These are phyloP conservation scores for Polychytrium aggregatum DNA, from an alignment of 192 early-diverging fungal genomes.

Conservation along the genomic window DNA sequence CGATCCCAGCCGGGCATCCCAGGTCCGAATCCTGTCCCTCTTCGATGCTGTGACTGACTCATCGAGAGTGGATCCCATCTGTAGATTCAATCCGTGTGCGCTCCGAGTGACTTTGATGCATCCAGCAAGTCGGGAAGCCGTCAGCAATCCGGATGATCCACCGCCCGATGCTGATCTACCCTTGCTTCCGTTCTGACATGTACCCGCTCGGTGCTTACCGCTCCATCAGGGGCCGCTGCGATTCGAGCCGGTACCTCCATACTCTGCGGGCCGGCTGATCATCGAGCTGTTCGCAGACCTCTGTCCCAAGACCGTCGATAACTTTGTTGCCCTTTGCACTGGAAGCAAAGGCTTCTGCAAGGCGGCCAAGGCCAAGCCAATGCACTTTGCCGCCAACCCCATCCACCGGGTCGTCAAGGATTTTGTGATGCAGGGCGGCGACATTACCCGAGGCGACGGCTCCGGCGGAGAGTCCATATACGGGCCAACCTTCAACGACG, in stretches of 20 bases:
- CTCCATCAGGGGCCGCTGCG: conserved; percentile 7
- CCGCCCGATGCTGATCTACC: no score
- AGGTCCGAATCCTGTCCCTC: no score
- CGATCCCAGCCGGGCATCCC: no score
- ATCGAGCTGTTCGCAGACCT: conserved; percentile 48
- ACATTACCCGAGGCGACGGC: conserved; percentile 28
- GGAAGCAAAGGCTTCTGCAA: conserved; percentile 59
- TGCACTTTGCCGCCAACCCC: conserved; percentile 63
- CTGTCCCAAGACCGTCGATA: conserved; percentile 59
- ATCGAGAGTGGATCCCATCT: no score
- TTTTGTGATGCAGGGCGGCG: conserved; percentile 83
- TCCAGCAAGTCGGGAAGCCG: no score
- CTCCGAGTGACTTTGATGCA: no score
- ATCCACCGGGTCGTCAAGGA: conserved; percentile 57
- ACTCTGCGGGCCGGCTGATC: conserved; percentile 58
- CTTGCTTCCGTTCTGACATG: no score
- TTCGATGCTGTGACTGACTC: no score
- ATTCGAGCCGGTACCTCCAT: conserved; percentile 1
- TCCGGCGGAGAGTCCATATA: conserved; percentile 65
- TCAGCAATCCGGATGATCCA: no score
- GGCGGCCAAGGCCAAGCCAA: conserved; percentile 56
- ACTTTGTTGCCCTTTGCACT: conserved; percentile 72
- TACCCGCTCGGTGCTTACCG: no score
- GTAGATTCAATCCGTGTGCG: no score
- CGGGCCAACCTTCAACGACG: conserved; percentile 67